Evolutionary conservation across 78 protist genomes (phyloP).

Genomic region (Dictyostelium discoideum): DNA sequence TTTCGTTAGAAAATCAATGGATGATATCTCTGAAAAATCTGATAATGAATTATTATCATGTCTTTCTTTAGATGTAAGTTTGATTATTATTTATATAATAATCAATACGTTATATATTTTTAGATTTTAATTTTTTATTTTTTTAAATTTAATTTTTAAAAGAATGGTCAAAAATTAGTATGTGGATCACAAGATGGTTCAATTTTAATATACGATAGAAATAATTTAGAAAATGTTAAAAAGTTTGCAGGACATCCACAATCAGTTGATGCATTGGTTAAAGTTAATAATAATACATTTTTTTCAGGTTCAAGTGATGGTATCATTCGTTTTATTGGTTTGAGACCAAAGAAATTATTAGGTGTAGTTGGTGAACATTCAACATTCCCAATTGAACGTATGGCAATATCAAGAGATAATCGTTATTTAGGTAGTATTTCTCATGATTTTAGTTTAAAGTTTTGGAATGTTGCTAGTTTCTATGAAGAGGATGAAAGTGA

Average conservation of each 20-base stretch:
- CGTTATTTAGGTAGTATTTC: conserved; percentile 68
- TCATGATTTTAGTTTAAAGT: conserved; percentile 63
- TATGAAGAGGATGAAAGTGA: conserved; percentile 45
- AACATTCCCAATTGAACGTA: conserved; percentile 51
- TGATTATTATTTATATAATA: neutral
- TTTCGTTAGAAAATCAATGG: conserved; percentile 62
- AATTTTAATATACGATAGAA: conserved; percentile 36
- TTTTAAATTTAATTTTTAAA: neutral
- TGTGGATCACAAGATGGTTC: conserved; percentile 80
- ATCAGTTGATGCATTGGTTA: conserved; percentile 68
- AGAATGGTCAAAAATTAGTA: conserved; percentile 54
- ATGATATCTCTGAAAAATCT: conserved; percentile 70
- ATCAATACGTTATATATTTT: too few relatives aligned
- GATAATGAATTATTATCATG: conserved; percentile 74
- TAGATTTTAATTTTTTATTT: neutral
- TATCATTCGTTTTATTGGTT: conserved; percentile 65
- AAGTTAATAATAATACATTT: conserved; percentile 16
- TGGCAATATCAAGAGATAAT: conserved; percentile 59
- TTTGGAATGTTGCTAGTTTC: conserved; percentile 64
- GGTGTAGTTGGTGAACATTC: conserved; percentile 77
- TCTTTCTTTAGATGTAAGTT: conserved; percentile 41
- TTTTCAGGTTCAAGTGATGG: conserved; percentile 77
- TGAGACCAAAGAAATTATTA: conserved; percentile 49
- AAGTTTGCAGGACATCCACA: conserved; percentile 73
- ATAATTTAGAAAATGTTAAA: conserved; percentile 43